These are phyloP conservation scores for Scutellaria minor DNA, from an alignment of 257 asterid species.

Conservation along the genomic window DNA sequence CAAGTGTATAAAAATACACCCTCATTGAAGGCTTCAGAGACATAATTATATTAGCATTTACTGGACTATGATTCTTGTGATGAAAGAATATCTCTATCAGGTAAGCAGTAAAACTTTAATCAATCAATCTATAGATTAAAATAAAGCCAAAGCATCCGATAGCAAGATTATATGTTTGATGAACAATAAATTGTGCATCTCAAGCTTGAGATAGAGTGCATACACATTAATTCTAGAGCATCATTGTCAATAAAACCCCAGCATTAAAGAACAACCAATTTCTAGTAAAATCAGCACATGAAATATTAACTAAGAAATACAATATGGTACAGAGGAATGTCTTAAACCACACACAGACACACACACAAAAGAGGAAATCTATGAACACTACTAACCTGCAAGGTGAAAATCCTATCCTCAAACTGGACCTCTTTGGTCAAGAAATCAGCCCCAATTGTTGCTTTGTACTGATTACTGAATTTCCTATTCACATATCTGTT, in stretches of 20 bases:
- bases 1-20: not conserved
- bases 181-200: not conserved
- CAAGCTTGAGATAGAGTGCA: not conserved
- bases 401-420: slow-evolving; percentile 57
- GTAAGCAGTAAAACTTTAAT: not conserved
- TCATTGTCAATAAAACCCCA: not conserved
- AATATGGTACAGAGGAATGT: not conserved
- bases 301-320: slow-evolving; percentile 1
- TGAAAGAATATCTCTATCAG: not conserved
- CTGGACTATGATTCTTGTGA: not conserved
- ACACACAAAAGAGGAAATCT: not conserved
- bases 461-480: slow-evolving; percentile 58
- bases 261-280: not conserved
- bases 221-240: not conserved
- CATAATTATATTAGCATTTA: not conserved
- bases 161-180: not conserved
- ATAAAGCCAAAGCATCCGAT: not conserved
- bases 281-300: not conserved
- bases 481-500: slow-evolving; percentile 55
- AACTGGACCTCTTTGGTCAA: slow-evolving; percentile 56
- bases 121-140: not conserved
- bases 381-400: slow-evolving; percentile 44
- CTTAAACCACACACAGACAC: not conserved
- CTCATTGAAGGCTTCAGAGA: not conserved
- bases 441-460: slow-evolving; percentile 59